Evolutionary conservation across 495 filamentous ascomycete genomes (phyloP).

Genomic region (Aspergillus nanangensis): DNA sequence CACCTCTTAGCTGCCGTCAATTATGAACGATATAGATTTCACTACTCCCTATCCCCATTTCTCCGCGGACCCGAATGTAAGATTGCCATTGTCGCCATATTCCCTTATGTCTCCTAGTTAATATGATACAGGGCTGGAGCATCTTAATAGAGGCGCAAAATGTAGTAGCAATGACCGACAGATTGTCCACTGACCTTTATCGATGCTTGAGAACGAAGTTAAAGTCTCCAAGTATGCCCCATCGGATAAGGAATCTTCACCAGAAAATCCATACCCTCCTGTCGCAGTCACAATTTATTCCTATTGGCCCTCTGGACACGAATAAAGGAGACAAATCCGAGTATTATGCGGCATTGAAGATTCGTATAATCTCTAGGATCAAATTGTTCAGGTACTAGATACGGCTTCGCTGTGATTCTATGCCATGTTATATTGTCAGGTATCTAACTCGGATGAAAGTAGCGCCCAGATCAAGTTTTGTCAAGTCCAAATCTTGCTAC

Average conservation of each 20-base stretch:
- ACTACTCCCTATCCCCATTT: conserved; percentile 51
- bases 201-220: conserved; percentile 32
- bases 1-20: conserved; percentile 39
- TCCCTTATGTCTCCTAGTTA: background rate
- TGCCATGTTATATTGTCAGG: background rate
- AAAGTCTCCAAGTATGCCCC: conserved; percentile 42
- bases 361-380: conserved; percentile 53
- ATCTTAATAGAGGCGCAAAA: conserved; percentile 54
- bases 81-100: background rate
- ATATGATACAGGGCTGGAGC: conserved; percentile 41
- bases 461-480: conserved; percentile 60
- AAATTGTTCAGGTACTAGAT: conserved; percentile 50
- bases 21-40: conserved; percentile 53
- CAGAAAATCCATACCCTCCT: conserved; percentile 43
- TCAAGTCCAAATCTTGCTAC: conserved; percentile 55
- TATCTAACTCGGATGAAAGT: conserved; percentile 3
- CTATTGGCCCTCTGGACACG: conserved; percentile 28
- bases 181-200: conserved; percentile 51
- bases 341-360: conserved; percentile 40
- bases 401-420: background rate
- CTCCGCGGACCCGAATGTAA: conserved; percentile 48
- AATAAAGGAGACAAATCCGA: conserved; percentile 39
- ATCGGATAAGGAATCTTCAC: conserved; percentile 53
- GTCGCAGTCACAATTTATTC: conserved; percentile 39
- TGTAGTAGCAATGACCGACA: conserved; percentile 49